Evolutionary conservation across 345 rosid genomes (phyloP).

Genomic region (Rhizophora mangle): DNA sequence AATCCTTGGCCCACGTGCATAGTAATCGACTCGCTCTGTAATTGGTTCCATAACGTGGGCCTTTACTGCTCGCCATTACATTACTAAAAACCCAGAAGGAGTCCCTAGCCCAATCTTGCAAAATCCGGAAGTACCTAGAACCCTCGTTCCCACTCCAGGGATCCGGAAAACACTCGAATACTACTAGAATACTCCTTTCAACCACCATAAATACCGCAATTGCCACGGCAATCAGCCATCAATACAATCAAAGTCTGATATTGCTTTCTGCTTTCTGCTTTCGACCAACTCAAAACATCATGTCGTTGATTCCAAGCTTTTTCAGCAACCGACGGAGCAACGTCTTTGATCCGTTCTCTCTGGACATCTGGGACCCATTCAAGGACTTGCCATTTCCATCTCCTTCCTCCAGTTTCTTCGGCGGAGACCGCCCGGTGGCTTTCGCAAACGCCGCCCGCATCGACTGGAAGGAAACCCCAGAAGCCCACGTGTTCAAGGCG

Average conservation of each 20-base stretch:
- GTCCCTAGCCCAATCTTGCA: too few species aligned
- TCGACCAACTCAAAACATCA: background rate
- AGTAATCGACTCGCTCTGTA: too few species aligned
- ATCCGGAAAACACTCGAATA: background rate
- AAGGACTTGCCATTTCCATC: conserved; percentile 1
- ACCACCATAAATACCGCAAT: background rate
- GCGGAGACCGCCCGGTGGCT: conserved; percentile 3
- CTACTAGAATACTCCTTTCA: background rate
- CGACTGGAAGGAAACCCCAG: conserved; percentile 19
- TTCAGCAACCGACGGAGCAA: background rate
- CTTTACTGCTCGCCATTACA: too few species aligned
- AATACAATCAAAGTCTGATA: too few species aligned
- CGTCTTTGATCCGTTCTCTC: conserved; percentile 14
- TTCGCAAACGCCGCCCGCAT: background rate
- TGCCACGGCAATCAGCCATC: rapidly evolving
- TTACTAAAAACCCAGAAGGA: too few species aligned
- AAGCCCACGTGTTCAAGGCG: conserved; percentile 15
- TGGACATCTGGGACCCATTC: conserved; percentile 10
- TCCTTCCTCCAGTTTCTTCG: background rate
- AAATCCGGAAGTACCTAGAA: too few species aligned
- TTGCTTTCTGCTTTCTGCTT: too few species aligned
- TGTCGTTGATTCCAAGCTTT: conserved; percentile 14
- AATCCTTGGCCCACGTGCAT: too few species aligned
- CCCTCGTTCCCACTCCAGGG: too few species aligned
- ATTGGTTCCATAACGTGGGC: too few species aligned